phyloP scores from a whole-genome alignment of 306 rosid species.

The Aeschynomene evenia region DNA sequence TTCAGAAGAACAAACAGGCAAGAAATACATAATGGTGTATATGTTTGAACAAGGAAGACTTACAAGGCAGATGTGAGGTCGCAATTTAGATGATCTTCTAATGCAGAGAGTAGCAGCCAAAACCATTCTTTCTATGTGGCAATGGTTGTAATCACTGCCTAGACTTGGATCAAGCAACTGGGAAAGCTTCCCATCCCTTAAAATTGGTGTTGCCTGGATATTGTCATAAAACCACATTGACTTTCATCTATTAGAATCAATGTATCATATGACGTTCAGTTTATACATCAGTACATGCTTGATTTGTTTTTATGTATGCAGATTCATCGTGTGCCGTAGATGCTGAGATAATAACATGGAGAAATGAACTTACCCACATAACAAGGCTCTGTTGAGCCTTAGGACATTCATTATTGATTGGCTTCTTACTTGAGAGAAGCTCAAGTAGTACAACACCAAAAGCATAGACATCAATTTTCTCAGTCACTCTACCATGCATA shows the following conservation, averaged over 20 bases:
- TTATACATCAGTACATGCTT: neutral
- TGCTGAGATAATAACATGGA: neutral
- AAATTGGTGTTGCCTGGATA: conserved; percentile 78
- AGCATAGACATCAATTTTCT: conserved; percentile 87
- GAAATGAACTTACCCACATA: conserved; percentile 77
- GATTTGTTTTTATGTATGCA: neutral
- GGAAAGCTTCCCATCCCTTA: conserved; percentile 57
- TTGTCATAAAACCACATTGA: conserved; percentile 30
- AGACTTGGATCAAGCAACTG: conserved; percentile 77
- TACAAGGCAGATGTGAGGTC: conserved; percentile 75
- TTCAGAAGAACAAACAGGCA: neutral
- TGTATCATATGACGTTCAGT: conserved; percentile 12
- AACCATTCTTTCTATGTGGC: conserved; percentile 69
- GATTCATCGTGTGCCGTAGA: neutral
- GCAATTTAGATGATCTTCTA: conserved; percentile 55
- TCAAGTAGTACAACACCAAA: conserved; percentile 97
- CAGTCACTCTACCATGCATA: conserved; percentile 92
- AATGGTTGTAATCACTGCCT: conserved; percentile 47
- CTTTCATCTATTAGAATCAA: too few relatives aligned
- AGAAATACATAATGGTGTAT: neutral
- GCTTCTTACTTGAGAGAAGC: conserved; percentile 86
- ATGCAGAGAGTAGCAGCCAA: conserved; percentile 87
- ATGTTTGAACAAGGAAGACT: conserved; percentile 29
- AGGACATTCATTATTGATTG: conserved; percentile 58
- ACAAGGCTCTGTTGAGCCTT: conserved; percentile 81